These are phyloP conservation scores for Miamiensis avidus DNA, from an alignment of 169 alveolate genomes.

Conservation along the genomic window DNA sequence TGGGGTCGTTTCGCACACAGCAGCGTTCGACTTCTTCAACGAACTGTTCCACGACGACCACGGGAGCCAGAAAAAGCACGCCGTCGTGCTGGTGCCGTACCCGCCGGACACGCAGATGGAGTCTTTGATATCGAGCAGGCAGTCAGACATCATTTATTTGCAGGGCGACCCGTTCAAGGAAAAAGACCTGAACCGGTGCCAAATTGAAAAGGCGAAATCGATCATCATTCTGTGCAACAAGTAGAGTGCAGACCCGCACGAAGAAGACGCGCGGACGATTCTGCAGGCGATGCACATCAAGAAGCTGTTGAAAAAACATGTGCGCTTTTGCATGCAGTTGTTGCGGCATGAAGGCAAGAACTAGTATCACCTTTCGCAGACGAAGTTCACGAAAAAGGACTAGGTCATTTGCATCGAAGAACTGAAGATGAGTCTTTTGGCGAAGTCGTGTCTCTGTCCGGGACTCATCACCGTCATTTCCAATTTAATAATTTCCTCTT, in stretches of 20 bases:
- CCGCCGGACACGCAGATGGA: conserved; percentile 76
- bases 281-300: conserved; percentile 79
- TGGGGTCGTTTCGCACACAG: conserved; percentile 70
- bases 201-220: conserved; percentile 71
- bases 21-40: conserved; percentile 64
- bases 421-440: conserved; percentile 72
- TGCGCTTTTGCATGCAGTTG: conserved; percentile 70
- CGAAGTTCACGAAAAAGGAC: conserved; percentile 59
- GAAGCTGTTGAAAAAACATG: conserved; percentile 52
- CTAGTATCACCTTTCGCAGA: conserved; percentile 73
- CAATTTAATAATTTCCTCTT: conserved; percentile 68
- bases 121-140: conserved; percentile 38
- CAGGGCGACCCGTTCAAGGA: conserved; percentile 76
- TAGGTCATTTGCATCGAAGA: conserved; percentile 82
- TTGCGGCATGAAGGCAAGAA: conserved; percentile 79
- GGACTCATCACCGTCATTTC: conserved; percentile 78
- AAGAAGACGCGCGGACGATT: conserved; percentile 80
- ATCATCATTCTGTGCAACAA: conserved; percentile 77
- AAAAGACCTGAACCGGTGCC: conserved; percentile 71
- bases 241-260: conserved; percentile 70
- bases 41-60: conserved; percentile 84
- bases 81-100: conserved; percentile 62
- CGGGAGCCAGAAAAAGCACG: conserved; percentile 73
- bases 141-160: conserved; percentile 59
- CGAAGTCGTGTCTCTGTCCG: conserved; percentile 82